Evolutionary conservation across 2,329 filamentous ascomycete genomes (phyloP).

Genomic region (Neofusicoccum ribis): DNA sequence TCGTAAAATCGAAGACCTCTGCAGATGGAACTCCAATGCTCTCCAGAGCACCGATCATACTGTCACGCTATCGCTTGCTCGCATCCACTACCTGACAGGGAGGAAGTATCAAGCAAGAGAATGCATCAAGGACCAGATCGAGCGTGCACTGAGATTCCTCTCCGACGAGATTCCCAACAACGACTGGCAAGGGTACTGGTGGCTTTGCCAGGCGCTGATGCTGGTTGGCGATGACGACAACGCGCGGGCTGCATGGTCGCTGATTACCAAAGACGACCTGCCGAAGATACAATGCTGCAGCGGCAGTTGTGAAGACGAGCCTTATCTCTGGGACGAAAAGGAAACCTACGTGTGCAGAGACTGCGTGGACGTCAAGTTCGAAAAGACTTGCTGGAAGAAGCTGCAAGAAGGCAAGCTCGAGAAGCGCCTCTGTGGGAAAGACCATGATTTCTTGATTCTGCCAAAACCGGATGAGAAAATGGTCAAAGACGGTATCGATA

Average conservation of each 20-base stretch:
- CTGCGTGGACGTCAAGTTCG: neutral
- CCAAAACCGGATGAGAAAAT: neutral
- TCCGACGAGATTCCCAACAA: neutral
- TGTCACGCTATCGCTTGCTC: too few species aligned
- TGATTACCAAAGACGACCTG: neutral
- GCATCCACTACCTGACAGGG: too few species aligned
- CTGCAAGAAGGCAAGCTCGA: neutral
- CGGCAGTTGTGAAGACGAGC: neutral
- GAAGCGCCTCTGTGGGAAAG: neutral
- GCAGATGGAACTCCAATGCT: too few species aligned
- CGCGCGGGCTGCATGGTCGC: neutral
- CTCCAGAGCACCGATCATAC: too few species aligned
- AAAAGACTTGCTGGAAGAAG: neutral
- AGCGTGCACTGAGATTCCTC: neutral
- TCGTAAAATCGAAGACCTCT: too few species aligned
- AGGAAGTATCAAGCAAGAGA: neutral
- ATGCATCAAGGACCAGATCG: neutral
- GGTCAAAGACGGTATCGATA: neutral
- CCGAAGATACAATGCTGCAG: neutral
- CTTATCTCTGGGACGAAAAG: neutral
- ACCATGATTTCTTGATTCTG: neutral
- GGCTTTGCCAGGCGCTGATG: neutral
- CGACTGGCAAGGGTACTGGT: slow-evolving; percentile 1
- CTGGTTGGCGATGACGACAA: neutral
- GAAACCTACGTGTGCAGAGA: neutral